A percentile compares a stretch with the other conserved stretches of the same genome.
Evolutionary conservation across 2,329 filamentous ascomycete species (phyloP).

Genomic region (Penicillium sp.): DNA sequence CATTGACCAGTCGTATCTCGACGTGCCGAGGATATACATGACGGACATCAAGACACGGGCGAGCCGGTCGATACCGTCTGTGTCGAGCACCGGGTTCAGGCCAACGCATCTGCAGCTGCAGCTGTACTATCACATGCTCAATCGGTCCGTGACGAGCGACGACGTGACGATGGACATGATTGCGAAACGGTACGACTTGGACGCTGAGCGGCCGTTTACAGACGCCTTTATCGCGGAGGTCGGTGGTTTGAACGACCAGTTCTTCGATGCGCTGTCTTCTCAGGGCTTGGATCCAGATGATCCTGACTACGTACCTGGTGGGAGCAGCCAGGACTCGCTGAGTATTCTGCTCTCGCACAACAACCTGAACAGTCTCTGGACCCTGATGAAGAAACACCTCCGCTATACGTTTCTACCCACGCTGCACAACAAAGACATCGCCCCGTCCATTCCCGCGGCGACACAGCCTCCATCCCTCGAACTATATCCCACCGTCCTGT

Average conservation of each 20-base stretch:
- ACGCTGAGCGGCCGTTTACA: constrained; percentile 64
- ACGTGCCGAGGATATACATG: constrained; percentile 59
- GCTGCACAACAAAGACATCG: constrained; percentile 15
- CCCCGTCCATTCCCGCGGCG: constrained; percentile 29
- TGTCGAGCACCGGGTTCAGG: constrained; percentile 58
- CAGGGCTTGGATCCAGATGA: constrained; percentile 25
- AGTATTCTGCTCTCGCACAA: constrained; percentile 56
- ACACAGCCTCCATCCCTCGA: constrained; percentile 33
- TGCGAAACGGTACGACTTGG: constrained; percentile 67
- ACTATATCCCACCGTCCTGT: constrained; percentile 37
- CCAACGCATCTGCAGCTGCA: constrained; percentile 84
- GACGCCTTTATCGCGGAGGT: constrained; percentile 76
- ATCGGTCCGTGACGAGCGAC: constrained; percentile 63
- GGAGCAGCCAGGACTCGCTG: constrained; percentile 43
- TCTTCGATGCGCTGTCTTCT: constrained; percentile 47
- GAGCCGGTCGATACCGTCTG: constrained; percentile 58
- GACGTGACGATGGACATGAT: constrained; percentile 66
- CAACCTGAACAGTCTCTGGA: constrained; percentile 58
- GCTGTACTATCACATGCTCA: constrained; percentile 82
- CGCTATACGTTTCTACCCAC: constrained; percentile 45
- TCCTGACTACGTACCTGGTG: constrained; percentile 20
- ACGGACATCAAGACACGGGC: constrained; percentile 82
- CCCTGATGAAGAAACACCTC: constrained; percentile 60
- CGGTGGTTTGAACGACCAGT: constrained; percentile 63
- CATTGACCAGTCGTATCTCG: constrained; percentile 18